Evolutionary conservation across 352 stramenopile species (phyloP).

Genomic region (Phytophthora sojae): DNA sequence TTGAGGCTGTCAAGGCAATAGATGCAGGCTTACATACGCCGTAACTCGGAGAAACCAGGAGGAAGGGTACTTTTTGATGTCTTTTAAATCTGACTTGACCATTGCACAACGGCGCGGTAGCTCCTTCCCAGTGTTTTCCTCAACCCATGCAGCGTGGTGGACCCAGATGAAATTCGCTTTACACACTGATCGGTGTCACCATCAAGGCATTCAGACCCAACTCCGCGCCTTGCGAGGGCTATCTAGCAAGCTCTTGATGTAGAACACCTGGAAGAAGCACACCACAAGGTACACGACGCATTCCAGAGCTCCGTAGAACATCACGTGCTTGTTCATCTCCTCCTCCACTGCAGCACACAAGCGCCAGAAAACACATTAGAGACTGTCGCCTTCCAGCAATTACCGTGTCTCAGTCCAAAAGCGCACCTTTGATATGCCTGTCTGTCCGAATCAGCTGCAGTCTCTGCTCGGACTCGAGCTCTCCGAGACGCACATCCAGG

Average conservation of each 20-base stretch:
- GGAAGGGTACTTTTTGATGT: conserved; percentile 11
- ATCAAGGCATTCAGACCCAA: conserved; percentile 48
- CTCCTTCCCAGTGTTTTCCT: no score
- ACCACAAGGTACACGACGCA: conserved; percentile 76
- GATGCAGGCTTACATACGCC: conserved; percentile 56
- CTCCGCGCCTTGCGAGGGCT: conserved; percentile 54
- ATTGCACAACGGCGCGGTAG: background rate
- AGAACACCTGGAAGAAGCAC: conserved; percentile 77
- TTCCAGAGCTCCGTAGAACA: conserved; percentile 78
- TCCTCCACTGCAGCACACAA: conserved; percentile 60
- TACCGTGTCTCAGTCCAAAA: background rate
- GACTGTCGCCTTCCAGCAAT: no score
- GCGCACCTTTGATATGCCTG: conserved; percentile 74
- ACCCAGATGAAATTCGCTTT: background rate
- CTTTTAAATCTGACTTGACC: conserved; percentile 30
- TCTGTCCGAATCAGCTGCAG: conserved; percentile 80
- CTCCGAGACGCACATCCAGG: conserved; percentile 77
- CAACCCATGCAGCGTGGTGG: no score
- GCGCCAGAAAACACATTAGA: background rate
- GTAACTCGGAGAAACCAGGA: conserved; percentile 14
- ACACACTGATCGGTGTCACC: background rate
- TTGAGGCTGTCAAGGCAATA: conserved; percentile 66
- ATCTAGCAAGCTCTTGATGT: conserved; percentile 82
- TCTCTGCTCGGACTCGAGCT: conserved; percentile 82
- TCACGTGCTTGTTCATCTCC: conserved; percentile 77